Evolutionary conservation across 805 yeast species (phyloP), one percentile per base, ranked within the genome.

Genomic region (Cyberlindnera galapagoensis): DNA sequence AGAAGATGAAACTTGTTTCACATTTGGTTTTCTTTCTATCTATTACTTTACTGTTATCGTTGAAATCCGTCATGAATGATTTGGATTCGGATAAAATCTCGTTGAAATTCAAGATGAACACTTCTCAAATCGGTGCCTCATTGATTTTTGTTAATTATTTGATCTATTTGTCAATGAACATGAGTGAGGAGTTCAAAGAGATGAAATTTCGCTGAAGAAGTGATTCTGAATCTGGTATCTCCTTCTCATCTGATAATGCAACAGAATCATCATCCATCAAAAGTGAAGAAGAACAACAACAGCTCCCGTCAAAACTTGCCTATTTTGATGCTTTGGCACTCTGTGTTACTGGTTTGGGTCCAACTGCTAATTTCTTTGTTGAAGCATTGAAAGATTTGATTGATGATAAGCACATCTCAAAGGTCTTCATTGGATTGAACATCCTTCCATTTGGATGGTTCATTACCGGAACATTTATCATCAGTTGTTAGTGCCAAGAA

Each of bases 391-490:
- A 46, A 22, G 38, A 39, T 5, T 13, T 46, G 9, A 46, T 49
- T 2, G 51, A 46, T 18, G 39, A 36, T 21, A 39, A 42, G 3
- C 31, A 41, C n/a, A 46, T 46, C 13, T 47, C 49, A 18, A 43
- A 40, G 26, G 44, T 41, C 4, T 47, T 47, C 29, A 38, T 47
- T 23, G 51, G 51, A 24, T 30, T 44, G 23, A 47, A 44, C 30
- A 43, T 47, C 27, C 13, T 47, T 13, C 51, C 49, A 22, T n/a
- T 26, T 44, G 11, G 51, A 49, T 3, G 51, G 51, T 20, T 44
- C 49, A 6, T 20, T 46, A 8, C 51, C 51, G 4, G 51, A 46
- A 26, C 51, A 46, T 23, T 36, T 43, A 16, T 44, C 51, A 6
- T 40, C 49, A 1, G 28, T 46, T 16, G 30, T 40, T 24, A 34